Conservation (phyloP, 2,329 filamentous ascomycete species). For the Chalaropsis ovoidea region DNA sequence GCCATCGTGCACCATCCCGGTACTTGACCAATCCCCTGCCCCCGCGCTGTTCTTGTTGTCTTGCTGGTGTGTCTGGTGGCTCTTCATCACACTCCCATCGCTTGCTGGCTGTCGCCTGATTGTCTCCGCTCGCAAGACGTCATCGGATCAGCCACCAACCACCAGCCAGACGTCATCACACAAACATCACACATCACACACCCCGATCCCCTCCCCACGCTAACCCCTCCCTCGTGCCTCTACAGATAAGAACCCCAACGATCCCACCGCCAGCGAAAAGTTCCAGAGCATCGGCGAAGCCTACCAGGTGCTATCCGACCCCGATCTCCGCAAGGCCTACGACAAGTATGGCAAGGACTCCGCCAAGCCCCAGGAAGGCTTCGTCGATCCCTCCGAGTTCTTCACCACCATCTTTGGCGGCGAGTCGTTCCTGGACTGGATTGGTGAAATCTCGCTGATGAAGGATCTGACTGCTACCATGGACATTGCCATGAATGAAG, state of each 20-base stretch:
- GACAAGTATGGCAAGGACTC: slow-evolving; percentile 96
- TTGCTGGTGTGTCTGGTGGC: neutral
- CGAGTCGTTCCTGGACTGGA: slow-evolving; percentile 90
- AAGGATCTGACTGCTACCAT: slow-evolving; percentile 96
- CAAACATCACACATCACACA: neutral
- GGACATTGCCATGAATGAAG: slow-evolving; percentile 85
- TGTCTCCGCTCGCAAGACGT: neutral
- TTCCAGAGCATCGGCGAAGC: slow-evolving; percentile 79
- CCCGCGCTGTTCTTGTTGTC: neutral
- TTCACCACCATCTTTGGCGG: slow-evolving; percentile 98
- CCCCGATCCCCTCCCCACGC: neutral
- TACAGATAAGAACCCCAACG: slow-evolving; percentile 91
- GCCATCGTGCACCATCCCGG: slow-evolving; percentile 89
- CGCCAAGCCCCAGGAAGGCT: slow-evolving; percentile 81
- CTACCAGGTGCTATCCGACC: slow-evolving; percentile 74
- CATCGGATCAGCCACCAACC: neutral
- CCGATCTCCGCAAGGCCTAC: slow-evolving; percentile 79
- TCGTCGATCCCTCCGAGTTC: slow-evolving; percentile 93
- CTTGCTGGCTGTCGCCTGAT: neutral
- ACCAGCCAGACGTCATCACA: too few species aligned
- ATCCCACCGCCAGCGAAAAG: slow-evolving; percentile 84
- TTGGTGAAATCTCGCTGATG: slow-evolving; percentile 96
- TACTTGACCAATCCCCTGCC: slow-evolving; percentile 34
- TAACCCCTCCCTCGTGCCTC: slow-evolving; percentile 16
- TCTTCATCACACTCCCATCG: neutral